Conservation (phyloP, 2,329 filamentous ascomycete genomes). For the Phialocephala subalpina region DNA sequence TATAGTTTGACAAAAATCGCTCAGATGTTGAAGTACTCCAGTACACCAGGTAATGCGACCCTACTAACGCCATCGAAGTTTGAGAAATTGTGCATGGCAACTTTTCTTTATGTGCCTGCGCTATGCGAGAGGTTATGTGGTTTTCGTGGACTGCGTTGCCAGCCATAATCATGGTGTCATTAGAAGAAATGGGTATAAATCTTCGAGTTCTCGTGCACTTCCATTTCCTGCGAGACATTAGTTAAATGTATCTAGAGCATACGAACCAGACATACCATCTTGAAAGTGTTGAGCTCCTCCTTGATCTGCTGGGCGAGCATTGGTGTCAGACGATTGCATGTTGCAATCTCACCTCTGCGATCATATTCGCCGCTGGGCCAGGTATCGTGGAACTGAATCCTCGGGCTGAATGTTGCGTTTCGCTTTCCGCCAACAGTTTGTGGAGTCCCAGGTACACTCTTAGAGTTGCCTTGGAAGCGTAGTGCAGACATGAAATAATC, state of each 20-base stretch:
- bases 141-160: slow-evolving; percentile 34
- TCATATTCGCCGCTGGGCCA: slow-evolving; percentile 98
- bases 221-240: slow-evolving; percentile 86
- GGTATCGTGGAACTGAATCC: slow-evolving; percentile 94
- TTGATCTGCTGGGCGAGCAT: slow-evolving; percentile 99
- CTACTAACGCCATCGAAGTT: slow-evolving; percentile 41
- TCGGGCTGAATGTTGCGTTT: slow-evolving; percentile 82
- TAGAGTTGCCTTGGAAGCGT: slow-evolving; percentile 77
- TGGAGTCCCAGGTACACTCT: slow-evolving; percentile 83
- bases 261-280: slow-evolving; percentile 77
- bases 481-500: slow-evolving; percentile 89
- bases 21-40: slow-evolving; percentile 45
- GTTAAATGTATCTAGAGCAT: slow-evolving; percentile 30
- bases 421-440: slow-evolving; percentile 62
- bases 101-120: slow-evolving; percentile 36
- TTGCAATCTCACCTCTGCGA: slow-evolving; percentile 92
- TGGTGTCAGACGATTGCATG: slow-evolving; percentile 95
- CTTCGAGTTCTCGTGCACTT: slow-evolving; percentile 98
- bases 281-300: slow-evolving; percentile 98
- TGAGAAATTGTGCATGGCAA: slow-evolving; percentile 39
- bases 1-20: slow-evolving; percentile 44
- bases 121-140: slow-evolving; percentile 34
- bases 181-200: slow-evolving; percentile 99
- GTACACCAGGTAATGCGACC: slow-evolving; percentile 45
- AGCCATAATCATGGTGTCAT: slow-evolving; percentile 54